Base-by-base conservation (phyloP, 2,329 filamentous ascomycete genomes). In the Xylaria sp. region DNA sequence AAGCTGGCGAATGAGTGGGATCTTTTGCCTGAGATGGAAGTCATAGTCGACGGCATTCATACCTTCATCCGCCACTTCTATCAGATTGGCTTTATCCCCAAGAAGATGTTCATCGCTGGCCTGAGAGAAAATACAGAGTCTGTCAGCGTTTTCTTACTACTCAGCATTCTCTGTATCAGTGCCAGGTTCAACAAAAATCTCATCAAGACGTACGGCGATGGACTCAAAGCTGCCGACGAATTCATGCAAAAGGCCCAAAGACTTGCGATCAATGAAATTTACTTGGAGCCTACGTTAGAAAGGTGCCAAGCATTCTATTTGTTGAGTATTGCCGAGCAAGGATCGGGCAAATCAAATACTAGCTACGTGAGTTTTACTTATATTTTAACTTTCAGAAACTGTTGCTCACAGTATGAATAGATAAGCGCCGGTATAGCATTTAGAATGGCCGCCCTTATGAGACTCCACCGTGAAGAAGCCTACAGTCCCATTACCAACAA, bases 271-370 rank as follows among this genome's bases (percentile, higher is more conserved):
- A 73, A 74, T 23, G 83, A 86, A 67, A 73, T 87, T 19, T 86
- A 86, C 67, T 75, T 79, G 40, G 79, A 81, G 56, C 81, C 84
- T 0, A 84, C 80, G 0, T 70, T 87, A 17, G 83, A 87, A 68
- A 77, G 81, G 42, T 86, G 83, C 54, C 85, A 87, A 71, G 84
- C 80, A 0, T 87, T 87, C 63, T 87, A 86, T 65, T 73, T 87
- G 3, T 74, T 87, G 15, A 85, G 83, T 67, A 82, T 87, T 57
- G 84, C 84, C 4, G 84, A 87, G 66, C 84, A 87, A 69, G 84
- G 84, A 14, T 84, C 81, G 55, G 84, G 83, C 0, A 75, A 82
- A 65, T 81, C 79, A 42, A 83, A 84, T 53, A 78, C 77, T 56
- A 87, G 84, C 72, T 84, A 83, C 66, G 84, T 86, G 71, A 69